Conservation (phyloP, 225 moss, liverwort and hornwort genomes). For the Neckera pumila region DNA sequence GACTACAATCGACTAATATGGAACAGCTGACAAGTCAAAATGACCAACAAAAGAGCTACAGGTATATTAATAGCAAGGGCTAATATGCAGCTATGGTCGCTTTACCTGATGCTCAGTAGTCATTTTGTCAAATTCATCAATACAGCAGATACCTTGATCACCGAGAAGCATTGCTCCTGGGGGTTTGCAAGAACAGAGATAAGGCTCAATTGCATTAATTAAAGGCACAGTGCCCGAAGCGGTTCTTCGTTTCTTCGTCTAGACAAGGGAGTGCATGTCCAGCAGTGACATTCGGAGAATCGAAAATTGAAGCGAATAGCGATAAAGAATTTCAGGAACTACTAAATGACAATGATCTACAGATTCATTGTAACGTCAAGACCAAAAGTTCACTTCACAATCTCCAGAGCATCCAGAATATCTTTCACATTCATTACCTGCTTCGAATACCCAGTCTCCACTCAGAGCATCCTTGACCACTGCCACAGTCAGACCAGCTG, state of each 20-base stretch:
- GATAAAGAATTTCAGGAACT: not conserved
- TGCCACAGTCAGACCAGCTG: constrained; percentile 94
- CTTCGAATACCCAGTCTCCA: constrained; percentile 98
- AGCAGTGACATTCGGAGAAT: not conserved
- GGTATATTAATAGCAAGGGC: not conserved
- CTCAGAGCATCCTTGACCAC: constrained; percentile 94
- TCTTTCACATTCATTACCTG: constrained; percentile 37
- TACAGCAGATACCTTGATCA: constrained; percentile 93
- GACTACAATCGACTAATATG: not conserved
- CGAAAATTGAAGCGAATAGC: not conserved
- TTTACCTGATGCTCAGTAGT: constrained; percentile 91
- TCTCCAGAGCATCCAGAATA: not conserved
- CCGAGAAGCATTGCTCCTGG: constrained; percentile 98
- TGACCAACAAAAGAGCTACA: not conserved
- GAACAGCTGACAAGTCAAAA: not conserved
- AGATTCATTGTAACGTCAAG: not conserved
- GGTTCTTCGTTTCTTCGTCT: not conserved
- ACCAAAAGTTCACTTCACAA: not conserved
- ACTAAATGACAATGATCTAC: not conserved
- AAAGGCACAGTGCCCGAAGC: not conserved
- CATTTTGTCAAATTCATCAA: constrained; percentile 97
- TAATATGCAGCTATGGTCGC: not conserved
- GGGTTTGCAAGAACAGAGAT: not conserved
- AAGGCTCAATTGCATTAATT: not conserved
- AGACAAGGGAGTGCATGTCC: not conserved